Conservation (phyloP, 169 alveolate genomes). For the Plasmodium coatneyi region DNA sequence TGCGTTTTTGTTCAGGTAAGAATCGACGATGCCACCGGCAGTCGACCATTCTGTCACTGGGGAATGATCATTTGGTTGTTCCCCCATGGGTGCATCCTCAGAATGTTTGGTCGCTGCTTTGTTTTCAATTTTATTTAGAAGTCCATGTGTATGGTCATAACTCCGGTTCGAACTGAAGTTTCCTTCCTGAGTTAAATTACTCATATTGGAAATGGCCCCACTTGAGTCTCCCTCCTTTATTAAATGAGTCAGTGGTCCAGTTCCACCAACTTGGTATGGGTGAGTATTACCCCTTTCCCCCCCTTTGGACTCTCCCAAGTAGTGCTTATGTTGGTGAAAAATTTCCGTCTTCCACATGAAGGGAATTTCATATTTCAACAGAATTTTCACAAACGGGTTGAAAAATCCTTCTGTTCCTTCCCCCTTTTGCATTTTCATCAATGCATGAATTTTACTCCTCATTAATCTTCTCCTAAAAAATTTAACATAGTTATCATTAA, state of each 20-base stretch:
- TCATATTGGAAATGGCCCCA: not conserved
- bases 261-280: not conserved
- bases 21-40: not conserved
- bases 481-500: not conserved
- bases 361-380: not conserved
- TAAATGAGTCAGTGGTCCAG: not conserved
- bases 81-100: not conserved
- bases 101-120: not conserved
- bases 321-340: not conserved
- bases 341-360: not conserved
- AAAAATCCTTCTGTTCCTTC: not conserved
- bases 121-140: not conserved
- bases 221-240: not conserved
- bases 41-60: not conserved
- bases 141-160: not conserved
- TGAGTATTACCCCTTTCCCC: not conserved
- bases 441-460: not conserved
- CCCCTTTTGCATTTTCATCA: not conserved
- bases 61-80: not conserved
- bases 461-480: not conserved
- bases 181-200: not conserved
- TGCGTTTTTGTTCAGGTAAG: constrained; percentile 8
- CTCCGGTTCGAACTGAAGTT: not conserved
- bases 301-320: not conserved
- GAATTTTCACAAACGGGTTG: not conserved